A percentile compares a stretch with the other conserved stretches of the same genome.
phyloP scores from a whole-genome alignment of 164 flowering plant species.

The Berberis vulgaris region DNA sequence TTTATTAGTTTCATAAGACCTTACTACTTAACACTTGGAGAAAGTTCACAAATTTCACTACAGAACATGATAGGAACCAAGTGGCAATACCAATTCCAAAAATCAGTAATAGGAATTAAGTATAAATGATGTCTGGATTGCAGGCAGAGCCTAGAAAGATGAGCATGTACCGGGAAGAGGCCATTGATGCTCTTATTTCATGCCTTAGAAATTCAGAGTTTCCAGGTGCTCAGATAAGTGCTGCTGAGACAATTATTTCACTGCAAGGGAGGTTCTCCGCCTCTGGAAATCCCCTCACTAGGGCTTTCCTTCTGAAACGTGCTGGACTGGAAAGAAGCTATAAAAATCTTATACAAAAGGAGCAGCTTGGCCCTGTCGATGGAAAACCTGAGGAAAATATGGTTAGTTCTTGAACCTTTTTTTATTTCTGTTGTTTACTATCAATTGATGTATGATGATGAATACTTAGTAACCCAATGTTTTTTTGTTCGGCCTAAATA shows the following conservation, averaged over 20 bases:
- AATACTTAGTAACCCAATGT: neutral
- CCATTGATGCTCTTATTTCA: slow-evolving; percentile 60
- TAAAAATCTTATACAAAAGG: slow-evolving; percentile 27
- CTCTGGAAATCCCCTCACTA: slow-evolving; percentile 55
- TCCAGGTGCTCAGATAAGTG: slow-evolving; percentile 50
- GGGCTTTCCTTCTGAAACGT: slow-evolving; percentile 55
- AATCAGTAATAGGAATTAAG: neutral
- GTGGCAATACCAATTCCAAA: too few relatives aligned
- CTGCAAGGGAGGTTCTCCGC: slow-evolving; percentile 70
- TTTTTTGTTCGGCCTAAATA: slow-evolving; percentile 8
- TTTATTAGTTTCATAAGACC: neutral
- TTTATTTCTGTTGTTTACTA: neutral
- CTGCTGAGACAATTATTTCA: slow-evolving; percentile 61
- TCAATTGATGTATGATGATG: neutral
- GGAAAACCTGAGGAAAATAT: slow-evolving; percentile 29
- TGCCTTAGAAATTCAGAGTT: slow-evolving; percentile 52
- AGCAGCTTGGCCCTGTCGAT: slow-evolving; percentile 20
- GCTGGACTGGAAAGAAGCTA: slow-evolving; percentile 47
- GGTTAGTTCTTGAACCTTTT: slow-evolving; percentile 24
- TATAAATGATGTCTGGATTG: slow-evolving; percentile 5
- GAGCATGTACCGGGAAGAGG: slow-evolving; percentile 85
- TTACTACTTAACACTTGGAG: neutral
- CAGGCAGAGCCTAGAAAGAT: slow-evolving; percentile 74
- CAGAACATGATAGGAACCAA: neutral
- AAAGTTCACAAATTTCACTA: neutral